Base-by-base conservation (phyloP, 139 green algal species). In the Mychonastes homosphaera region DNA sequence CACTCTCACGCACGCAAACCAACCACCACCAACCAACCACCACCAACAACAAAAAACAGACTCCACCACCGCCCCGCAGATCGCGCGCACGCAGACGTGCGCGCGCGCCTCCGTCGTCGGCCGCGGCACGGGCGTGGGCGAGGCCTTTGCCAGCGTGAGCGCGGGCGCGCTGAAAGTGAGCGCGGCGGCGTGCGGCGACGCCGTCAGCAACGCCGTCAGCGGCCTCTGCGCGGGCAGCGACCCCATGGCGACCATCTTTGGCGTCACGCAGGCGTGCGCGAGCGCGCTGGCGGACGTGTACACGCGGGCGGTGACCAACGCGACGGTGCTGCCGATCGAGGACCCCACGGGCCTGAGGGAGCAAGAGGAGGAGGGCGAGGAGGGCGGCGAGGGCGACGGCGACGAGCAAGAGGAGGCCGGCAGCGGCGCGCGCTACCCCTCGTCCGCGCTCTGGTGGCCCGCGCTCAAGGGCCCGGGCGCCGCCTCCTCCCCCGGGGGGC, bases 81-180 rank as follows among this genome's bases (percentile, higher is more conserved):
- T 65, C 9, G 48, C 47, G 23, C 35, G 58, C 34, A 47, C 57
- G 24, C 58, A 65, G 58, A 65, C 58, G 8, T 65, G 58, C 41
- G 58, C 47, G 4, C n/a, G 26, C 19, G 58, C 58, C 15, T 27
- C 46, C 29, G 58, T 65, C 4, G 39, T 39, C 5, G 58, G 58
- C 15, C 51, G 48, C 30, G 58, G 58, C 4, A 30, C 30, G 4
- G 47, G 34, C 24, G 51, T 34, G 24, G 58, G 34, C 34, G 41
- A 50, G 26, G 48, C 58, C 10, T 65, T 65, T 16, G 38, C 58
- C 13, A n/a, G 8, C 16, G 38, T 47, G 18, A 38, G 57, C 16
- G 46, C 58, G 1, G 39, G 19, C 2, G 38, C 49, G 13, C 47
- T 65, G 4, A 26, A 28, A 9, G 46, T 46, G 8, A 5, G 19